phyloP scores from a whole-genome alignment of 441 rosid species.

The Populus hybrid region DNA sequence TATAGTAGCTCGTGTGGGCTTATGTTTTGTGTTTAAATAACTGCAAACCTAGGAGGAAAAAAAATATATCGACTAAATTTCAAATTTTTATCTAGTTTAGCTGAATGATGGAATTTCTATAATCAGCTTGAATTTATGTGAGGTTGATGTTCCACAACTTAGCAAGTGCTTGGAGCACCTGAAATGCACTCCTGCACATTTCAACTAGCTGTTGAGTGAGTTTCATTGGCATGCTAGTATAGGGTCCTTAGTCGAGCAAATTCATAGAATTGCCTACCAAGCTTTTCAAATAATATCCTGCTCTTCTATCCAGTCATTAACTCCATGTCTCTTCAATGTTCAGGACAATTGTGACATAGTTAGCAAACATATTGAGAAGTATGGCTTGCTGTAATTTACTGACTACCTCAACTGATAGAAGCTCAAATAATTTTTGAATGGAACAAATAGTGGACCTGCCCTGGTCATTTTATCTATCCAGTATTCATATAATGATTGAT shows the following conservation, averaged over 20 bases:
- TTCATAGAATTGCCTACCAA: not conserved
- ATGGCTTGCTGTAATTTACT: not conserved
- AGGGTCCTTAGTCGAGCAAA: not conserved
- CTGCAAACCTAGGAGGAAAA: not conserved
- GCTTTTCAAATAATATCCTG: not conserved
- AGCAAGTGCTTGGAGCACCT: not conserved
- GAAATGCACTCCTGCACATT: no score
- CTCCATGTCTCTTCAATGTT: not conserved
- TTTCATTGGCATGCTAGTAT: not conserved
- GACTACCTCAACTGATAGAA: not conserved
- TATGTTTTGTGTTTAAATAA: not conserved
- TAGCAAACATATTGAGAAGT: not conserved
- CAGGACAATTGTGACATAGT: not conserved
- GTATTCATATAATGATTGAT: not conserved
- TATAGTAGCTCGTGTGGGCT: not conserved
- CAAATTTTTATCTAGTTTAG: not conserved
- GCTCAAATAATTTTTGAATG: not conserved
- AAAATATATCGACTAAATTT: not conserved
- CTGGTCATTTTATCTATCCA: not conserved
- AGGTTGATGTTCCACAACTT: not conserved
- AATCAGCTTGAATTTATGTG: not conserved
- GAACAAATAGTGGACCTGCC: not conserved
- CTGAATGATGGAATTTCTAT: not conserved
- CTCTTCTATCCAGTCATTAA: not conserved
- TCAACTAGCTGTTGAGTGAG: not conserved